Evolutionary conservation across 2,329 filamentous ascomycete species (phyloP).

Genomic region (Aspergillus novoparasiticus): DNA sequence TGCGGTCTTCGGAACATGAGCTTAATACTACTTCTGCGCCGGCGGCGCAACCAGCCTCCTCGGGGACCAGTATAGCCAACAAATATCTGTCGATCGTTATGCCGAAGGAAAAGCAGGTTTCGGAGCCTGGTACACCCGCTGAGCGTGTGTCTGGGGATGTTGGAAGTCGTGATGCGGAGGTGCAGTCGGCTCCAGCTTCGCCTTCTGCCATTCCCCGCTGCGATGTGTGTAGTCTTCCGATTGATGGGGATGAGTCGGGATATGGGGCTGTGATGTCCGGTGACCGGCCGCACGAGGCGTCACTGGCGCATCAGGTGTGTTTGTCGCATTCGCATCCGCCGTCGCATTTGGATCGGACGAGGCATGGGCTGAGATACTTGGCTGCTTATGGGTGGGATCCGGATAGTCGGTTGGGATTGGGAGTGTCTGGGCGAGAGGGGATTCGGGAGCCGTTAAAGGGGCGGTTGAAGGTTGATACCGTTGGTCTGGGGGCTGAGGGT

Average conservation of each 20-base stretch:
- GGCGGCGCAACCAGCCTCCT: neutral
- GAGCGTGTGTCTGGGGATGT: neutral
- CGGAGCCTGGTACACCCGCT: conserved; percentile 1
- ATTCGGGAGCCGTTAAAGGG: conserved; percentile 75
- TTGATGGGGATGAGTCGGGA: conserved; percentile 26
- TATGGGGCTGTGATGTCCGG: neutral
- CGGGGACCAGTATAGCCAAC: conserved; percentile 37
- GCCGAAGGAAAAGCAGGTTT: conserved; percentile 18
- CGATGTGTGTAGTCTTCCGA: conserved; percentile 63
- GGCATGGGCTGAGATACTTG: conserved; percentile 59
- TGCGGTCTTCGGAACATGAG: conserved; percentile 51
- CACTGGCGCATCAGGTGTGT: conserved; percentile 59
- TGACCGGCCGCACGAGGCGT: conserved; percentile 50
- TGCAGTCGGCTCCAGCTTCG: conserved; percentile 16
- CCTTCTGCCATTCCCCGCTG: conserved; percentile 40
- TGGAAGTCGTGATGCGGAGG: neutral
- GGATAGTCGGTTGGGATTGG: conserved; percentile 68
- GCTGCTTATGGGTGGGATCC: conserved; percentile 63
- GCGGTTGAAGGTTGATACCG: conserved; percentile 70
- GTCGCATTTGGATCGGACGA: conserved; percentile 59
- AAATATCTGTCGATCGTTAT: conserved; percentile 53
- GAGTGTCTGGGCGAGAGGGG: conserved; percentile 66
- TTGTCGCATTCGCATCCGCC: conserved; percentile 60
- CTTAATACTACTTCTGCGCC: conserved; percentile 34
- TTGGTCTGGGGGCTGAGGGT: conserved; percentile 66